phyloP scores from a whole-genome alignment of 2,329 filamentous ascomycete species.

The Stenocarpella maydis region DNA sequence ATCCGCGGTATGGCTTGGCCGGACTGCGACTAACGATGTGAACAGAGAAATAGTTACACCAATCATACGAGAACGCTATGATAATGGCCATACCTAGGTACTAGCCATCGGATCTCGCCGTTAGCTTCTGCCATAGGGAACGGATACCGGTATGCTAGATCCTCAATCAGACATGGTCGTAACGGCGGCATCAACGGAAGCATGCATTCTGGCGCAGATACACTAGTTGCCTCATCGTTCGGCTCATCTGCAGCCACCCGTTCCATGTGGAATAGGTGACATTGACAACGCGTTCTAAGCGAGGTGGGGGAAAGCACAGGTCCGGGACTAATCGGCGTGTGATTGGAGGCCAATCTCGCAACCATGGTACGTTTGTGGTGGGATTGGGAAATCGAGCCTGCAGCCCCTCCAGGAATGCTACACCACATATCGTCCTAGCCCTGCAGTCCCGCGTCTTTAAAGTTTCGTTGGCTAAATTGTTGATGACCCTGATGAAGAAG shows the following conservation, averaged over 20 bases:
- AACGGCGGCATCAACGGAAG: background rate
- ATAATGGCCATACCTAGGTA: background rate
- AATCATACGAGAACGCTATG: slow-evolving; percentile 3
- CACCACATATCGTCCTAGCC: too few relatives aligned
- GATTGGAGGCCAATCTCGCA: slow-evolving; percentile 1
- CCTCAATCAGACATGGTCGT: slow-evolving; percentile 8
- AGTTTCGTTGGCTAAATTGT: background rate
- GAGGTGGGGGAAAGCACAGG: background rate
- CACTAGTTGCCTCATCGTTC: background rate
- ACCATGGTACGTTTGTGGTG: slow-evolving; percentile 19
- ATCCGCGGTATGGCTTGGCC: background rate
- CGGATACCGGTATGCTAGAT: too few relatives aligned
- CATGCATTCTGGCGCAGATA: background rate
- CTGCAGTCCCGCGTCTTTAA: background rate
- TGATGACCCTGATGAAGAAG: background rate
- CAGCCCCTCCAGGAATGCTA: background rate
- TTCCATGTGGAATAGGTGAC: background rate
- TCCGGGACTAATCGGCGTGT: slow-evolving; percentile 4
- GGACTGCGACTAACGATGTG: background rate
- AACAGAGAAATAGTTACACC: background rate
- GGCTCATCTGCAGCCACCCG: background rate
- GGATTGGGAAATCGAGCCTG: background rate
- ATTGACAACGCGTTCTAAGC: background rate
- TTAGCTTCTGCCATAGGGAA: slow-evolving; percentile 13
- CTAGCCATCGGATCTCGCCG: background rate